phyloP scores from a whole-genome alignment of 2,329 filamentous ascomycete genomes.

The Colletotrichum gigasporum region DNA sequence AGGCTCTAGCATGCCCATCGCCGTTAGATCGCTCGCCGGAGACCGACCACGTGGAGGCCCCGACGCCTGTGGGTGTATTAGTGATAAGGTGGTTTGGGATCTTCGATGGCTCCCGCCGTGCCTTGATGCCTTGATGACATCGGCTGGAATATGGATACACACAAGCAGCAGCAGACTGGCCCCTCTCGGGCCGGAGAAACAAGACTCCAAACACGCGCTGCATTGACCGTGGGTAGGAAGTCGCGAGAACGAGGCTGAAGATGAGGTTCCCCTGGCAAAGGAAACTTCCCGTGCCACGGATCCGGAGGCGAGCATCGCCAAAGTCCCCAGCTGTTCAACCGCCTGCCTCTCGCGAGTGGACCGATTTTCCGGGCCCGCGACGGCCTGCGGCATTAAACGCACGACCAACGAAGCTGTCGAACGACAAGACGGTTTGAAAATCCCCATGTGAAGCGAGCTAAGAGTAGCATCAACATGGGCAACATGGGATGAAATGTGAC shows the following conservation, averaged over 20 bases:
- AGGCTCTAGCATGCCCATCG: not conserved
- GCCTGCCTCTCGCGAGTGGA: not conserved
- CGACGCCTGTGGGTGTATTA: not conserved
- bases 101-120: too few relatives aligned
- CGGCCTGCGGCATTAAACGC: slow-evolving; percentile 30
- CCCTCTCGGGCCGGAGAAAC: slow-evolving; percentile 8
- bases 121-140: not conserved
- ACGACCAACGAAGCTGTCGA: slow-evolving; percentile 30
- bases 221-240: not conserved
- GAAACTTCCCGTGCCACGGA: slow-evolving; percentile 17
- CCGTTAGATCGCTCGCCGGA: not conserved
- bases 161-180: not conserved
- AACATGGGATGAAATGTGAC: slow-evolving; percentile 27
- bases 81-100: too few relatives aligned
- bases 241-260: slow-evolving; percentile 1
- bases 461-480: slow-evolving; percentile 18
- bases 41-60: not conserved
- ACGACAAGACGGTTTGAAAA: slow-evolving; percentile 30
- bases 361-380: slow-evolving; percentile 7
- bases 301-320: not conserved
- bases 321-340: not conserved
- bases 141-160: not conserved
- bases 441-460: slow-evolving; percentile 25
- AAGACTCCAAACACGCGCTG: slow-evolving; percentile 1
- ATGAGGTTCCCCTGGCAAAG: slow-evolving; percentile 12